Evolutionary conservation across 345 rosid species (phyloP), one percentile per base, ranked within the genome.

Genomic region (Pugionium cornutum): DNA sequence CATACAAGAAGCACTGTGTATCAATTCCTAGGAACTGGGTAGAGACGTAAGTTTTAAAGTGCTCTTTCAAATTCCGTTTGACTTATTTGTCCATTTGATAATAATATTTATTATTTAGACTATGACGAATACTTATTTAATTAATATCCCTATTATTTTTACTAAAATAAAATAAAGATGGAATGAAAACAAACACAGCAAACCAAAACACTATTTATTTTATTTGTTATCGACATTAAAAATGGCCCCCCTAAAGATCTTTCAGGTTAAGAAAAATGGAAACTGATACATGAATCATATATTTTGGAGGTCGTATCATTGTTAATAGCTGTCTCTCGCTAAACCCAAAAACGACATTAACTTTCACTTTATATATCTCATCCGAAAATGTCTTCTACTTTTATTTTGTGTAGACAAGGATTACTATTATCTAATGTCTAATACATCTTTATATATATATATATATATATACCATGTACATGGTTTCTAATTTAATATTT

Each of bases 261-360:
- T 51, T 29, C 67, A 11, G 60, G 60, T 69, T 43, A 31, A 58
- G 39, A 25, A 31, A 45, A 31, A 30, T 47, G 57, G 18, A 39
- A 48, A 25, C 18, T 40, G 43, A 45, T 51, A 6, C 73, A 59
- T 69, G 53, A 66, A 59, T 69, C 53, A 59, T 31, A 51, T 51
- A 51, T 40, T 49, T 41, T 30, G 2, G 7, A 46, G 29, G 59
- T 69, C 46, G 6, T 27, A 30, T 59, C 59, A 59, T 10, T 42
- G 53, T 26, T 29, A 41, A 51, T 42, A 58, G 45, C 18, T 42
- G 60, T 18, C 18, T 60, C 63, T 49, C 31, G 46, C 67, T 42
- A 69, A 59, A 51, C 32, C 53, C 67, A 50, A 68, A 68, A 18
- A 18, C 18, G 0, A 18, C 18, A 18, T 18, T 18, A 18, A 18